These are phyloP conservation scores for Oryza rufipogon DNA, from an alignment of 176 grass and related monocot genomes.

Conservation along the genomic window DNA sequence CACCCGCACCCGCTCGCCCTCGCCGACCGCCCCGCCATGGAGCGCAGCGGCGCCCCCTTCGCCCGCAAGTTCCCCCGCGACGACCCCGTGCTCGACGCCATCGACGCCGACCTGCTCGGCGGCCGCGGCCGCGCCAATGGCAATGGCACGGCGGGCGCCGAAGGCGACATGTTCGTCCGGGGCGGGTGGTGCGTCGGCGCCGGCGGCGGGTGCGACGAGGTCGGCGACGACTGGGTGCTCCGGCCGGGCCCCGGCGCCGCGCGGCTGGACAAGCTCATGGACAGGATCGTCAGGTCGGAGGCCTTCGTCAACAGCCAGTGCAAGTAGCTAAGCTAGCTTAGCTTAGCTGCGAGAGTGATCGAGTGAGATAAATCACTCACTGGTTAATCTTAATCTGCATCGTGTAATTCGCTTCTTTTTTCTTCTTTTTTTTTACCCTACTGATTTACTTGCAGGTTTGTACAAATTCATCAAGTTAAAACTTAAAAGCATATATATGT, in stretches of 20 bases:
- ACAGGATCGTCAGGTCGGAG: slow-evolving; percentile 53
- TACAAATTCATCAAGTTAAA: neutral
- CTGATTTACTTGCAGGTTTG: neutral
- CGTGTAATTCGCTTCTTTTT: neutral
- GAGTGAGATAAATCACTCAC: neutral
- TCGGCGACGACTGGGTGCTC: slow-evolving; percentile 48
- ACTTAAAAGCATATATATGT: neutral
- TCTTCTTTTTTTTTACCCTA: neutral
- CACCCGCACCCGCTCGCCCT: slow-evolving; percentile 74
- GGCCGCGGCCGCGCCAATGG: slow-evolving; percentile 25
- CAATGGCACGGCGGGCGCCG: neutral
- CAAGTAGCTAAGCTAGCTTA: slow-evolving; percentile 38
- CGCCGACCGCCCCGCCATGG: slow-evolving; percentile 50
- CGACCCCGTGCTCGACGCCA: slow-evolving; percentile 58
- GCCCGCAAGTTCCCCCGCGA: slow-evolving; percentile 56
- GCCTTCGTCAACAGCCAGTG: slow-evolving; percentile 58
- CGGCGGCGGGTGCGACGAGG: slow-evolving; percentile 10
- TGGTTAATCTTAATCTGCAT: neutral
- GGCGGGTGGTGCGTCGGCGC: slow-evolving; percentile 43
- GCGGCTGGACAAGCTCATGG: slow-evolving; percentile 46
- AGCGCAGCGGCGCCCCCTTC: slow-evolving; percentile 59
- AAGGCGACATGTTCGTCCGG: slow-evolving; percentile 12
- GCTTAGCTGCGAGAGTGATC: too few species aligned
- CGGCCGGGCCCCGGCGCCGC: slow-evolving; percentile 42
- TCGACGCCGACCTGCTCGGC: slow-evolving; percentile 53